Base-by-base conservation (phyloP, 805 yeast genomes). In the Candida maesae region DNA sequence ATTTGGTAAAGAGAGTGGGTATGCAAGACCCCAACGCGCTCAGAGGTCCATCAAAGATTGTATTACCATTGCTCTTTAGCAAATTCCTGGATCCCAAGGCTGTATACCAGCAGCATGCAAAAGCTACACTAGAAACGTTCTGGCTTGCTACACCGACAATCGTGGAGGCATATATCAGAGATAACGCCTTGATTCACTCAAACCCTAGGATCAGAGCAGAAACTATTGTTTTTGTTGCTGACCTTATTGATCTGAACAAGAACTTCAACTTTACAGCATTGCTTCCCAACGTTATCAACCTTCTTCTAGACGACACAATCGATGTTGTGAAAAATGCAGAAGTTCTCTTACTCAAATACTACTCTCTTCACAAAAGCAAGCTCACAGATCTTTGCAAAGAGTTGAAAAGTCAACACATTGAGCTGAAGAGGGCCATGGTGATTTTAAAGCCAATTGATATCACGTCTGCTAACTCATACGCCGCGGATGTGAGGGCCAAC, bases 1-100 rank as follows among this genome's bases (percentile, higher is more conserved):
- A 79, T 51, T 57, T 78, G 38, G 70, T 79, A 23, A 78, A 77
- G 43, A 60, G 84, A 16, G 74, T 79, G 6, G 71, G 78, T 35
- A 73, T 76, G 59, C 84, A 79, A 58, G 81, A 78, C 48, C 59
- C 67, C 2, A 52, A 58, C 9, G 64, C 71, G 0, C 60, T 79
- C 32, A 63, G 62, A 44, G 55, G 60, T 2, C 71, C 72, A 28
- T 65, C 73, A 29, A 65, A 63, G 39, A 57, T 66, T 18, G 71
- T 76, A 3, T 55, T 79, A 5, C 84, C 84, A 2, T 66, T 75
- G 6, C 49, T 79, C n/a, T 56, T 79, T 11, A 66, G 66, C 35
- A 61, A 71, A 27, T 55, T 79, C 25, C 67, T 68, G 6, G 78
- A 73, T 44, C 48, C 63, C 1, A 71, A 65, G 35, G 35, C 60